A percentile compares a stretch with the other conserved stretches of the same genome.
Evolutionary conservation across 257 asterid genomes (phyloP).

Genomic region (Fraxinus cuspidata): DNA sequence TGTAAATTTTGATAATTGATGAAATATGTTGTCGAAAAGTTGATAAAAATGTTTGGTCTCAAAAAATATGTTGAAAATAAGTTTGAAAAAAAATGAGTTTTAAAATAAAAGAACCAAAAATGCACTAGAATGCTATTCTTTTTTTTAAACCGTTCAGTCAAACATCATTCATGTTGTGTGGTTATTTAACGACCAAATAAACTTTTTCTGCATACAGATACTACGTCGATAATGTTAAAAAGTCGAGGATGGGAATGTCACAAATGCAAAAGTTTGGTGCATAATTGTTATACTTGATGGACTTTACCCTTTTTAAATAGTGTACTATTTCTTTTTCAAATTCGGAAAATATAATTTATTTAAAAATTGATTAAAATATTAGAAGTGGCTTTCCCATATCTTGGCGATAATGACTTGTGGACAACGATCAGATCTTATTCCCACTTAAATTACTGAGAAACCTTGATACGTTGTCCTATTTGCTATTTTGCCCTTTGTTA

Average conservation of each 20-base stretch:
- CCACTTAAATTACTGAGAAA: constrained; percentile 32
- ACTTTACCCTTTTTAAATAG: background rate
- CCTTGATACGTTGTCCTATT: constrained; percentile 23
- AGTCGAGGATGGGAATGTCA: background rate
- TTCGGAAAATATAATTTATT: background rate
- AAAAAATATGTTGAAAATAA: too few species aligned
- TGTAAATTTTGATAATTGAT: too few species aligned
- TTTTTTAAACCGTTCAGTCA: too few species aligned
- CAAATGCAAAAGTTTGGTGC: background rate
- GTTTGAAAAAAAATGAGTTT: too few species aligned
- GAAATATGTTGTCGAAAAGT: too few species aligned
- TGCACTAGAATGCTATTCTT: too few species aligned
- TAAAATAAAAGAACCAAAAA: too few species aligned
- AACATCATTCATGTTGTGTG: background rate
- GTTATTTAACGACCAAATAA: background rate
- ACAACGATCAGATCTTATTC: constrained; percentile 64
- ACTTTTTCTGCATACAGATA: background rate
- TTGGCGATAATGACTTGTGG: constrained; percentile 67
- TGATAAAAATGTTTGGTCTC: too few species aligned
- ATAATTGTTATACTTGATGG: background rate
- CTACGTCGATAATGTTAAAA: background rate
- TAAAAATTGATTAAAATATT: constrained; percentile 28
- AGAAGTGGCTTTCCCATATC: constrained; percentile 62
- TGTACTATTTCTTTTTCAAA: background rate
- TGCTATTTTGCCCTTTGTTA: background rate